These are phyloP conservation scores for Fraxinus angustifolia DNA, from an alignment of 305 asterid genomes.

Conservation along the genomic window DNA sequence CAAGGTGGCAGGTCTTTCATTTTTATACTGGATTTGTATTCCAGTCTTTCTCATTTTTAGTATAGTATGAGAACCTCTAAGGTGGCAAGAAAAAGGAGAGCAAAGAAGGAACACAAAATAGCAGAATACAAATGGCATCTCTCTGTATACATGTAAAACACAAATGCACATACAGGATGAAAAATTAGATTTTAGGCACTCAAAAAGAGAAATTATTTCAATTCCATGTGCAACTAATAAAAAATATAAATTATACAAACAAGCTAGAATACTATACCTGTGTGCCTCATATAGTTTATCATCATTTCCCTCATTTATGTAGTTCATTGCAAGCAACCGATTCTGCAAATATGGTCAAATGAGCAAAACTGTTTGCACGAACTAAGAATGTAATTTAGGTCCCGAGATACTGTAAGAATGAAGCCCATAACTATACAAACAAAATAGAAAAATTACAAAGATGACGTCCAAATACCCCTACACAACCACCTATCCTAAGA, in stretches of 20 bases:
- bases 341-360: slow-evolving; percentile 58
- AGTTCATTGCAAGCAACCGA: slow-evolving; percentile 98
- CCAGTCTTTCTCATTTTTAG: not conserved
- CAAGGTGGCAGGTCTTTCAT: not conserved
- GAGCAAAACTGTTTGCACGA: not conserved
- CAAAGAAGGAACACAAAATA: not conserved
- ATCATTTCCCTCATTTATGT: slow-evolving; percentile 86
- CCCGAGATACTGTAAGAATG: not conserved
- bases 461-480: not conserved
- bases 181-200: not conserved
- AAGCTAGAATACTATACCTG: slow-evolving; percentile 53
- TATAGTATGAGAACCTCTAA: not conserved
- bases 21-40: not conserved
- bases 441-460: not conserved
- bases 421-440: not conserved
- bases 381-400: not conserved
- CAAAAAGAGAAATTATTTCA: slow-evolving; percentile 11
- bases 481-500: not conserved
- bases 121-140: not conserved
- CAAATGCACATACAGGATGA: not conserved
- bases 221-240: slow-evolving; percentile 12
- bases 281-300: slow-evolving; percentile 83
- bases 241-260: slow-evolving; percentile 8
- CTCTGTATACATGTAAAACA: not conserved
- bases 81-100: not conserved